These are phyloP conservation scores for Hypomontagnella submonticulosa DNA, from an alignment of 495 filamentous ascomycete genomes.

Conservation along the genomic window DNA sequence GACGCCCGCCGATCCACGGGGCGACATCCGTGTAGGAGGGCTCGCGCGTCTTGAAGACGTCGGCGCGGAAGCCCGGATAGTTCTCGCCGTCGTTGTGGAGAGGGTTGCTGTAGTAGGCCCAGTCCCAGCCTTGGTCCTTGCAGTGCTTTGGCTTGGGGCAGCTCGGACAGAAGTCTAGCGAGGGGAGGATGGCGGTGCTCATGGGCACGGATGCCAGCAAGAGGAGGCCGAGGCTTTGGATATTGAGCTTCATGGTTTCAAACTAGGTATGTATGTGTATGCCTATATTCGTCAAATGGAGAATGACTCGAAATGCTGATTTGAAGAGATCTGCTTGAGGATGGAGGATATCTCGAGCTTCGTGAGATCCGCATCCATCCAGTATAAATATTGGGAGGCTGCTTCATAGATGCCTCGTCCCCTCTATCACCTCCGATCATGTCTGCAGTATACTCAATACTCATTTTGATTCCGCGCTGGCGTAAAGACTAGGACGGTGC, in stretches of 20 bases:
- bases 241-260: slow-evolving; percentile 9
- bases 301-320: background rate
- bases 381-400: too few relatives aligned
- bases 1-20: slow-evolving; percentile 18
- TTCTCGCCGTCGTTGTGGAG: slow-evolving; percentile 31
- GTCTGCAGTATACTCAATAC: background rate
- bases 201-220: slow-evolving; percentile 29
- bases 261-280: background rate
- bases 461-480: background rate
- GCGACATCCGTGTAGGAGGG: slow-evolving; percentile 23
- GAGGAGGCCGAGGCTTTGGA: slow-evolving; percentile 14
- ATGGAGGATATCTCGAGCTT: background rate
- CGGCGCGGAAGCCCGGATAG: slow-evolving; percentile 31
- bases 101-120: slow-evolving; percentile 36
- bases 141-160: slow-evolving; percentile 31
- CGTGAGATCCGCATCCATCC: too few relatives aligned
- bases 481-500: background rate
- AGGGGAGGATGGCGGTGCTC: slow-evolving; percentile 23
- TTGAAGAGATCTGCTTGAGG: background rate
- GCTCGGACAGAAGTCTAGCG: slow-evolving; percentile 23
- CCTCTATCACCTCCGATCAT: background rate
- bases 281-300: too few relatives aligned
- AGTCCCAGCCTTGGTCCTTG: slow-evolving; percentile 27
- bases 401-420: too few relatives aligned
- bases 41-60: slow-evolving; percentile 27